Conservation (phyloP, 1,284 basidiomycete species). For the Ganoderma boninense region DNA sequence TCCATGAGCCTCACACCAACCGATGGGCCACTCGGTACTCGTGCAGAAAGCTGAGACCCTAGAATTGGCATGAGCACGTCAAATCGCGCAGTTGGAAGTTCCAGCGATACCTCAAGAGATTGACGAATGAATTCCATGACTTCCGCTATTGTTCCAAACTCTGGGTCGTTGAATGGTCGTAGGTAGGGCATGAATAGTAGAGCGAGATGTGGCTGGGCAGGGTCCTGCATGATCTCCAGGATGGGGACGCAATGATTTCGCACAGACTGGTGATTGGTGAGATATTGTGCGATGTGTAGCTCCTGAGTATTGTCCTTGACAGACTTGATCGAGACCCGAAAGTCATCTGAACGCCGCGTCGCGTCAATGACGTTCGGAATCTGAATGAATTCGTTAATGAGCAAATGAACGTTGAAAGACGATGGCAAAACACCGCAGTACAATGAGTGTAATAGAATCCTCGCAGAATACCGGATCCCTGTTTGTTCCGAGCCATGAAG, state of each 20-base stretch:
- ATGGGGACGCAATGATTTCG: conserved; percentile 35
- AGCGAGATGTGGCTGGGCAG: background rate
- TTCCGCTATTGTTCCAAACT: conserved; percentile 34
- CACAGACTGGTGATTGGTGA: conserved; percentile 10
- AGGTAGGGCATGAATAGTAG: conserved; percentile 41
- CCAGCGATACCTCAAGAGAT: conserved; percentile 34
- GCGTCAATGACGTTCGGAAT: conserved; percentile 34
- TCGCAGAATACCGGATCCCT: conserved; percentile 15
- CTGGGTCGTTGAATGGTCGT: conserved; percentile 33
- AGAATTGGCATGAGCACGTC: background rate
- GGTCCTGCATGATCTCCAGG: conserved; percentile 30
- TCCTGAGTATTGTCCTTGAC: conserved; percentile 15
- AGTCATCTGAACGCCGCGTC: conserved; percentile 26
- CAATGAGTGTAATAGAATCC: conserved; percentile 14
- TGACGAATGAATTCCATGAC: conserved; percentile 40
- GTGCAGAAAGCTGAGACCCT: conserved; percentile 41
- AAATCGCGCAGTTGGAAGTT: background rate
- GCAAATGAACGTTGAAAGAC: no score
- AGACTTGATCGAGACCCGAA: conserved; percentile 34
- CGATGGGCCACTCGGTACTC: conserved; percentile 38
- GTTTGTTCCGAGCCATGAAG: conserved; percentile 24
- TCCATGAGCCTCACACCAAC: conserved; percentile 10
- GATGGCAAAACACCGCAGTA: background rate
- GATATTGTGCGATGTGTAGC: conserved; percentile 21
- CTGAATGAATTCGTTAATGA: conserved; percentile 1